Evolutionary conservation across 495 filamentous ascomycete species (phyloP).

Genomic region (Talaromyces trachyspermus): DNA sequence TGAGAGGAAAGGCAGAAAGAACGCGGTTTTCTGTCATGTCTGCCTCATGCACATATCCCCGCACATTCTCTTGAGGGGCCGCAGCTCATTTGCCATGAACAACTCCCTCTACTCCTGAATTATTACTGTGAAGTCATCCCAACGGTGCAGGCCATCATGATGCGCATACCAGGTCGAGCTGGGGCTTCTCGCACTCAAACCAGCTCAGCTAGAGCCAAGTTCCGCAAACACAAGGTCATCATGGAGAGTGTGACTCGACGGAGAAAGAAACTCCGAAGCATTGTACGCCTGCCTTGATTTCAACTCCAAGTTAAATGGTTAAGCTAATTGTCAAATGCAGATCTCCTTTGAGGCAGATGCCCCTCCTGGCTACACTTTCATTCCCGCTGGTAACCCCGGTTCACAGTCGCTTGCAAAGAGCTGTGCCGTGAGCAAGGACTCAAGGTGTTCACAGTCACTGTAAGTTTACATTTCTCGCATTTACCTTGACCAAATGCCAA

Average conservation of each 20-base stretch:
- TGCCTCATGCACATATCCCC: too few species aligned
- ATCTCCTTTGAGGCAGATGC: constrained; percentile 46
- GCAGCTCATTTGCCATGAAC: background rate
- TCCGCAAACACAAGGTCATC: constrained; percentile 51
- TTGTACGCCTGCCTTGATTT: constrained; percentile 32
- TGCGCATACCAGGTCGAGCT: constrained; percentile 28
- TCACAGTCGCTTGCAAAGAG: constrained; percentile 75
- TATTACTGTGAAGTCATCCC: background rate
- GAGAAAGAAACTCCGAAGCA: constrained; percentile 51
- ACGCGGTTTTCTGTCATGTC: too few species aligned
- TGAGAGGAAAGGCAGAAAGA: too few species aligned
- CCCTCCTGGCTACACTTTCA: constrained; percentile 74
- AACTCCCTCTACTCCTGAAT: background rate
- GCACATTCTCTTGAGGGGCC: too few species aligned
- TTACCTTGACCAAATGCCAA: too few species aligned
- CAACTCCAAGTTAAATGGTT: background rate
- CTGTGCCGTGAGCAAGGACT: constrained; percentile 58
- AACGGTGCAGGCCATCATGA: constrained; percentile 19
- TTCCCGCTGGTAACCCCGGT: constrained; percentile 73
- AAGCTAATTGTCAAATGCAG: constrained; percentile 25
- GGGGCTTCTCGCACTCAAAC: constrained; percentile 26
- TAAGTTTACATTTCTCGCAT: constrained; percentile 38
- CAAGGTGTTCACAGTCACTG: constrained; percentile 73
- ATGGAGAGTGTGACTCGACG: constrained; percentile 50
- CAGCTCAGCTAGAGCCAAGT: constrained; percentile 23